phyloP scores from a whole-genome alignment of 1,139 yeast genomes.

The Zhuliangozyma parablackwelliae region DNA sequence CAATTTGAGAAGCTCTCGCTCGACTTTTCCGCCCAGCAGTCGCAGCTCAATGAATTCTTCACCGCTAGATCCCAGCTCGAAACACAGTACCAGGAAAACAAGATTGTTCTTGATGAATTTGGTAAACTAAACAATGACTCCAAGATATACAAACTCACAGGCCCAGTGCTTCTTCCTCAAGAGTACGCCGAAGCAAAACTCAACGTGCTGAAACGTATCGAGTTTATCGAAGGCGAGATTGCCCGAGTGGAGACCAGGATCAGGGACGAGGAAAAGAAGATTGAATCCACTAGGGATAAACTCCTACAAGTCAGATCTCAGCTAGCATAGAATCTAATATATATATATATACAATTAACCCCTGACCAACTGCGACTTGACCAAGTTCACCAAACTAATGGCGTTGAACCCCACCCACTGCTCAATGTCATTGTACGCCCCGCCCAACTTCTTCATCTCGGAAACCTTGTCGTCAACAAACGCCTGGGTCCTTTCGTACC shows the following conservation, averaged over 20 bases:
- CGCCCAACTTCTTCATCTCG: slow-evolving; percentile 53
- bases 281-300: slow-evolving; percentile 48
- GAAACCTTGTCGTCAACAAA: slow-evolving; percentile 62
- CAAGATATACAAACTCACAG: slow-evolving; percentile 82
- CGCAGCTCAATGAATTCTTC: slow-evolving; percentile 42
- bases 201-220: slow-evolving; percentile 84
- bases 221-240: slow-evolving; percentile 78
- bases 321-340: slow-evolving; percentile 3
- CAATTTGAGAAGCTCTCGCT: slow-evolving; percentile 40
- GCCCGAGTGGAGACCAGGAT: slow-evolving; percentile 61
- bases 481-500: slow-evolving; percentile 51
- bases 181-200: slow-evolving; percentile 74
- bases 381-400: slow-evolving; percentile 59
- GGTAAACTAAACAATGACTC: slow-evolving; percentile 53
- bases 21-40: slow-evolving; percentile 34
- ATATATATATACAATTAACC: slow-evolving; percentile 32
- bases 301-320: slow-evolving; percentile 41
- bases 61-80: slow-evolving; percentile 66
- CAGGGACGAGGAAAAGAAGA: slow-evolving; percentile 43
- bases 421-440: slow-evolving; percentile 56
- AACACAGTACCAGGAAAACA: slow-evolving; percentile 84
- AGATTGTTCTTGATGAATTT: slow-evolving; percentile 84
- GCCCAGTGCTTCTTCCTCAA: slow-evolving; percentile 89
- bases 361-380: slow-evolving; percentile 64
- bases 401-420: slow-evolving; percentile 78